Evolutionary conservation across 306 rosid genomes (phyloP).

Genomic region (Luffa aegyptiaca): DNA sequence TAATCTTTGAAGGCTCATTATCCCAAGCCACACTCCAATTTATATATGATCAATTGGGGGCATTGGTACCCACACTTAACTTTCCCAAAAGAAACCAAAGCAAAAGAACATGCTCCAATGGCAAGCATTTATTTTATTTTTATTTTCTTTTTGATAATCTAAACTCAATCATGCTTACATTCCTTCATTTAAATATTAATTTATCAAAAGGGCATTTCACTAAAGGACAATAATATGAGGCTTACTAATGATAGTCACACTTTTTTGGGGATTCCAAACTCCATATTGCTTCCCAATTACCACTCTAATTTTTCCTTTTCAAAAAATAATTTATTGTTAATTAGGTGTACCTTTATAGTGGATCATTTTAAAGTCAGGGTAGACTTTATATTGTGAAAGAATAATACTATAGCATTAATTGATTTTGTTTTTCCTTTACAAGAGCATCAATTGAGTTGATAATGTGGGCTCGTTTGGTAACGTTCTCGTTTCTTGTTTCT

Average conservation of each 20-base stretch:
- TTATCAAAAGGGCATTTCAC: neutral
- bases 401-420: neutral
- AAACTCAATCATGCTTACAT: constrained; percentile 5
- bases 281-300: neutral
- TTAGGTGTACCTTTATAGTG: neutral
- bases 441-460: neutral
- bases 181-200: neutral
- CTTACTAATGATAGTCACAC: neutral
- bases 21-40: neutral
- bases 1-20: neutral
- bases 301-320: neutral
- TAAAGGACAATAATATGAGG: neutral
- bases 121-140: neutral
- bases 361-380: neutral
- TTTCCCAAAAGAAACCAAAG: constrained; percentile 1
- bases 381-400: neutral
- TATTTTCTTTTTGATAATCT: neutral
- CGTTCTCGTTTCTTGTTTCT: too few relatives aligned
- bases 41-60: neutral
- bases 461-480: too few relatives aligned
- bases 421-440: too few relatives aligned
- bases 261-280: neutral
- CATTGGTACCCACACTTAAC: neutral
- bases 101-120: constrained; percentile 1
- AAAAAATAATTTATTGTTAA: neutral